Evolutionary conservation across 2,329 filamentous ascomycete genomes (phyloP), one percentile per base, ranked within the genome.

Genomic region (Penicillium frequentans): DNA sequence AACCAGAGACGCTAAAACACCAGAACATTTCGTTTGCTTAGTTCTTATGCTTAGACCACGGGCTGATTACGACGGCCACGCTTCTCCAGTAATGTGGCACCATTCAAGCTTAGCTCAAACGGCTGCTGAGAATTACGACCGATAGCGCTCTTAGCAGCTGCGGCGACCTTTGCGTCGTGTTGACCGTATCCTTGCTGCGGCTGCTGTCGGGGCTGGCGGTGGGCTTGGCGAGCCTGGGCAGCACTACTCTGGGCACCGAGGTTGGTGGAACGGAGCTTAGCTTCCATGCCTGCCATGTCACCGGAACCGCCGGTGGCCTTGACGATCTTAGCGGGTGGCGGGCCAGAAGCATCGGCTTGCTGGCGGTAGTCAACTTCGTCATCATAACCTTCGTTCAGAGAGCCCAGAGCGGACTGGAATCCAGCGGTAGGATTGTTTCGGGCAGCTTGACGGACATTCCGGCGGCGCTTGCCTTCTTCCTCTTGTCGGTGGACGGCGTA

Each of bases 401-500:
- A 80, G 61, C 89, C 89, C 56, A 90, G 80, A 9, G 81, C 82
- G 64, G 81, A 87, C 31, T 70, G 69, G 61, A 96, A 84, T 7
- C 85, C 85, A 24, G 85, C 85, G 7, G 77, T 63, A 13, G 73
- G 61, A 46, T 73, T 81, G 24, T 82, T 70, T 60, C 87, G 77
- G 68, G 88, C 73, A 79, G 89, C 81, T 67, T 58, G 81, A 77
- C 85, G 80, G 66, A 93, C 84, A 70, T 96, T 90, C 75, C 96
- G 96, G 62, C 91, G 86, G 53, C 92, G 87, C 79, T 97, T 98
- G 68, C 86, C 88, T 75, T 98, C 95, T 73, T 99, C 95, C 75
- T 98, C 95, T 75, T 98, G 92, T 47, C 95, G 84, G 73, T 98
- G 95, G 9, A 99, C 95, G 9, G 95, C 93, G 69, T 99, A 99